Evolutionary conservation across 2,329 filamentous ascomycete genomes (phyloP).

Genomic region (Colletotrichum sp.): DNA sequence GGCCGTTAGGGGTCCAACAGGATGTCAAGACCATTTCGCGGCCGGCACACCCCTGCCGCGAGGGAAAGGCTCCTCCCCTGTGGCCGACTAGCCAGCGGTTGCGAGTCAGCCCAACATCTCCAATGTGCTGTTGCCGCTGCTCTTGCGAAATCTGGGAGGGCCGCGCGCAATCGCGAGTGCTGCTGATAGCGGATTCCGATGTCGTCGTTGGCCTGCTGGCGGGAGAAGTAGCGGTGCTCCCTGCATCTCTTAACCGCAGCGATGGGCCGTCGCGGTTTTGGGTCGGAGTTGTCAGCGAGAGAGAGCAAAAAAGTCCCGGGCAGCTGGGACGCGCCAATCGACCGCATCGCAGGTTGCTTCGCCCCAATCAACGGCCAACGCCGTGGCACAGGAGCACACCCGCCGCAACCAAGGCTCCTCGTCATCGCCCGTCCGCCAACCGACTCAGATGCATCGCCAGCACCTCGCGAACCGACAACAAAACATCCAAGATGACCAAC

Average conservation of each 20-base stretch:
- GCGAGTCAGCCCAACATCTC: constrained; percentile 1
- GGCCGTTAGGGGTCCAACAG: not conserved
- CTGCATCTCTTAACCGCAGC: not conserved
- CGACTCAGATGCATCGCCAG: not conserved
- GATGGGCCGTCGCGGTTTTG: not conserved
- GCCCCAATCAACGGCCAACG: not conserved
- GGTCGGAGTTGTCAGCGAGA: not conserved
- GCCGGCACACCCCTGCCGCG: not conserved
- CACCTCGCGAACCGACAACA: not conserved
- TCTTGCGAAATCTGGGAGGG: not conserved
- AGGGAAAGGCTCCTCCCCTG: not conserved
- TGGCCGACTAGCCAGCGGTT: not conserved
- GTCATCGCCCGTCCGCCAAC: not conserved
- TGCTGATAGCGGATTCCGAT: not conserved
- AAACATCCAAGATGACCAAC: not conserved
- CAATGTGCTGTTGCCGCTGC: not conserved
- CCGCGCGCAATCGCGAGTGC: not conserved
- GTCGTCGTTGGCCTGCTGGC: not conserved
- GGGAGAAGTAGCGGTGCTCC: not conserved
- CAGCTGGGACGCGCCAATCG: not conserved
- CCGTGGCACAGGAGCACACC: not conserved
- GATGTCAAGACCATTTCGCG: not conserved
- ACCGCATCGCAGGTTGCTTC: not conserved
- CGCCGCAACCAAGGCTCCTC: not conserved
- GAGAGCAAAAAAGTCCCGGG: not conserved